Conservation (phyloP, 2,329 filamentous ascomycete species). For the Botrytis cinerea region DNA sequence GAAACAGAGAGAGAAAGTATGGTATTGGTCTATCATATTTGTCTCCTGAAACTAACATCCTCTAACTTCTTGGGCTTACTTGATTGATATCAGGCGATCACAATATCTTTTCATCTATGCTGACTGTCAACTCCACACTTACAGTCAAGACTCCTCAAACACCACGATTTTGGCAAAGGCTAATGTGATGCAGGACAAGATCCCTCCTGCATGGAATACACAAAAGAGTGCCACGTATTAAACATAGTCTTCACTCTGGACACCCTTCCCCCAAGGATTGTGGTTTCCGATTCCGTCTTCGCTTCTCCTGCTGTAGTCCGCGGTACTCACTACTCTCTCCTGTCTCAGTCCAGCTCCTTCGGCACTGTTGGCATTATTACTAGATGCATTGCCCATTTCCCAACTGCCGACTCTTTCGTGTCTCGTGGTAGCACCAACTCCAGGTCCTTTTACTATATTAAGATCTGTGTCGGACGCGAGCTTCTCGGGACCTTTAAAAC, state of each 20-base stretch:
- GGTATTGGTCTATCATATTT: not conserved
- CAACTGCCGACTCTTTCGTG: slow-evolving; percentile 42
- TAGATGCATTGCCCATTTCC: slow-evolving; percentile 37
- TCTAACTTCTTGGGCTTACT: not conserved
- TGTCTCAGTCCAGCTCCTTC: slow-evolving; percentile 34
- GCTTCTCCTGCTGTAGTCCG: slow-evolving; percentile 34
- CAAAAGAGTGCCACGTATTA: slow-evolving; percentile 20
- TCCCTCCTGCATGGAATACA: not conserved
- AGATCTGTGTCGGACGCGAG: slow-evolving; percentile 40
- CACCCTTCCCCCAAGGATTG: slow-evolving; percentile 39
- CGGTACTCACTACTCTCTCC: slow-evolving; percentile 29
- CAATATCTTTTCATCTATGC: not conserved
- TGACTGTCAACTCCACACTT: not conserved
- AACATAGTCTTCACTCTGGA: slow-evolving; percentile 37
- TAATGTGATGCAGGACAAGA: not conserved
- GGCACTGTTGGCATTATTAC: slow-evolving; percentile 28
- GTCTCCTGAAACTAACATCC: not conserved
- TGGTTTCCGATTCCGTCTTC: slow-evolving; percentile 35
- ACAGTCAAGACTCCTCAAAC: not conserved
- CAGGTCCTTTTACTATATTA: slow-evolving; percentile 29
- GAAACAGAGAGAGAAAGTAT: not conserved
- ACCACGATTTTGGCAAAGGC: not conserved
- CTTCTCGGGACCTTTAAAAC: slow-evolving; percentile 41
- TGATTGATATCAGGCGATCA: not conserved
- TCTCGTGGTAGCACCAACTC: slow-evolving; percentile 30